phyloP scores from a whole-genome alignment of 2,329 filamentous ascomycete genomes.

The Setomelanomma holmii region DNA sequence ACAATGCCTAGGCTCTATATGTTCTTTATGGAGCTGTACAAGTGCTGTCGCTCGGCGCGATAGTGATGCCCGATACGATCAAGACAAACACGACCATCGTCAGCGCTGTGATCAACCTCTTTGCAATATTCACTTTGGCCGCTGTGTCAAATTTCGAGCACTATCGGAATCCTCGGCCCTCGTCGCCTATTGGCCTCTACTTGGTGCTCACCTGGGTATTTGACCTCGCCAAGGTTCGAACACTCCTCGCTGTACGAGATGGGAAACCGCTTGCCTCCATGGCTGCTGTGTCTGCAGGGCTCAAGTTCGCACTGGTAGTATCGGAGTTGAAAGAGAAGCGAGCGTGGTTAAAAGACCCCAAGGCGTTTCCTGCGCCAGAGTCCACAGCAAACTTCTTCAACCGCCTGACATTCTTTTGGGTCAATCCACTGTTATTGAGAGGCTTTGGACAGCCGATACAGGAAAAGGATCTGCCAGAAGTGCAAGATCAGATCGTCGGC shows the following conservation, averaged over 20 bases:
- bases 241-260: background rate
- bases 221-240: background rate
- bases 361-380: constrained; percentile 14
- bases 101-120: constrained; percentile 6
- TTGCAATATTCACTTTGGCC: constrained; percentile 13
- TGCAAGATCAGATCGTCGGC: constrained; percentile 15
- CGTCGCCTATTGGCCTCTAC: constrained; percentile 10
- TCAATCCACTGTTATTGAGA: constrained; percentile 17
- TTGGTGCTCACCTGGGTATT: constrained; percentile 1
- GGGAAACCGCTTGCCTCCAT: constrained; percentile 9
- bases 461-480: constrained; percentile 13
- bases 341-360: constrained; percentile 6
- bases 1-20: constrained; percentile 2
- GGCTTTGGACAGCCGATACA: constrained; percentile 16
- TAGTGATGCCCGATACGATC: constrained; percentile 17
- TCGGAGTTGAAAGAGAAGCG: constrained; percentile 21
- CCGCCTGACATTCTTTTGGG: constrained; percentile 20
- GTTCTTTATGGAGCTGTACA: constrained; percentile 18
- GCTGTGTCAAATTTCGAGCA: constrained; percentile 17
- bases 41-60: constrained; percentile 13
- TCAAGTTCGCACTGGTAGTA: constrained; percentile 12
- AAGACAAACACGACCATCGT: constrained; percentile 14
- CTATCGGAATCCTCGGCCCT: constrained; percentile 15
- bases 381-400: constrained; percentile 21
- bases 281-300: constrained; percentile 7